phyloP scores from a whole-genome alignment of 768 basidiomycete genomes.

The Kockovaella imperatae region DNA sequence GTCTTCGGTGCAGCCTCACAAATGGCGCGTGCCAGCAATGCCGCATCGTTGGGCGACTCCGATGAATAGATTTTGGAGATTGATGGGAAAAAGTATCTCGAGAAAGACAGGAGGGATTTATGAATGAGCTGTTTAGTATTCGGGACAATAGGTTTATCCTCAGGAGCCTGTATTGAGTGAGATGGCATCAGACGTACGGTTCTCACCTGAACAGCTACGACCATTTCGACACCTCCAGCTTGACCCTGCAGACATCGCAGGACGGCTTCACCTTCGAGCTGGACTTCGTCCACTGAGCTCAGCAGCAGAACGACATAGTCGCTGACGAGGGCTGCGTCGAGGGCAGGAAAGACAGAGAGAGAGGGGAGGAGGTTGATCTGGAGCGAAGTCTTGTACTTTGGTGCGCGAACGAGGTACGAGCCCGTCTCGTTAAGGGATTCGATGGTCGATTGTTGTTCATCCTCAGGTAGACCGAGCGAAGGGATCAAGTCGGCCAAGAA shows the following conservation, averaged over 20 bases:
- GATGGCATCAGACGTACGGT: slow-evolving; percentile 33
- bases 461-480: slow-evolving; percentile 54
- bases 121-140: slow-evolving; percentile 60
- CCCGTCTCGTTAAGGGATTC: slow-evolving; percentile 6
- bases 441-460: slow-evolving; percentile 39
- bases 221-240: slow-evolving; percentile 68
- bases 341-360: slow-evolving; percentile 61
- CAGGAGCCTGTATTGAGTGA: slow-evolving; percentile 17
- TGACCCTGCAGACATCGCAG: slow-evolving; percentile 82
- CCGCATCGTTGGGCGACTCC: slow-evolving; percentile 20
- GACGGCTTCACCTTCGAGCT: slow-evolving; percentile 74
- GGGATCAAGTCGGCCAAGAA: slow-evolving; percentile 57
- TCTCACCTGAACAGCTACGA: slow-evolving; percentile 63
- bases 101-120: slow-evolving; percentile 87
- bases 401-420: slow-evolving; percentile 53
- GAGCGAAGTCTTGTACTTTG: slow-evolving; percentile 81
- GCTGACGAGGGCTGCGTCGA: slow-evolving; percentile 78
- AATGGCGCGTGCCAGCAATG: slow-evolving; percentile 58
- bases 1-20: slow-evolving; percentile 77
- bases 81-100: slow-evolving; percentile 85
- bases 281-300: slow-evolving; percentile 74
- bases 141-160: slow-evolving; percentile 45
- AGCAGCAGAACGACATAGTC: slow-evolving; percentile 84
- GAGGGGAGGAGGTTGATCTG: slow-evolving; percentile 76
- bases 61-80: slow-evolving; percentile 71